Base-by-base conservation (phyloP, 805 yeast species). In the Suhomyces sp. region DNA sequence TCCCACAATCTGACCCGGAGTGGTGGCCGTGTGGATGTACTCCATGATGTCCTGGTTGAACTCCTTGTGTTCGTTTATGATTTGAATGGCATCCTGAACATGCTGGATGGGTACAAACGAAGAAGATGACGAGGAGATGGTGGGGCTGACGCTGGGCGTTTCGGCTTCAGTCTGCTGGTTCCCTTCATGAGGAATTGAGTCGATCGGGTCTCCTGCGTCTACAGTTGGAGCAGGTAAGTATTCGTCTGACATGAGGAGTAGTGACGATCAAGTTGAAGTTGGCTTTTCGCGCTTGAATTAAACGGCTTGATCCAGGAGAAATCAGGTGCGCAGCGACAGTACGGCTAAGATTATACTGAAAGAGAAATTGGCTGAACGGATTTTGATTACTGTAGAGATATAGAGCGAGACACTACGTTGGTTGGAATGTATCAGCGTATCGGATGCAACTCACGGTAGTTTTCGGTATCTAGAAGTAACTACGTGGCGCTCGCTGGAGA, bases 1-100 rank as follows among this genome's bases (percentile, higher is more conserved):
- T 0, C 92, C 96, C 12, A 79, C 76, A 44, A 50, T 49, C 76
- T 76, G 45, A 63, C 62, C 26, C 60, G 54, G 27, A 9, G 64
- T 63, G 6, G 73, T 62, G 7, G 73, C 62, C 33, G 62, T 57
- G 26, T 71, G 63, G 49, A 81, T 68, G 61, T 67, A 77, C 6
- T 57, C 63, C 54, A 64, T 67, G 52, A 72, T 66, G 2, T 66
- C 54, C 2, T 56, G 49, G 58, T 77, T 81, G 76, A 85, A 86
- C 38, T 63, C 57, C 62, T 86, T 86, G 60, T 76, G 60, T 60
- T 85, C 90, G 63, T 85, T 80, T 54, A 86, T 84, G 49, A 86
- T 74, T 66, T 86, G 91, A 19, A 84, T 72, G 9, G 86, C 83
- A 54, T 71, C 73, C 47, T 64, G 62, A 27, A 63, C 56, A 24